These are phyloP conservation scores for Myochromella boudieri DNA, from an alignment of 768 basidiomycete genomes.

Conservation along the genomic window DNA sequence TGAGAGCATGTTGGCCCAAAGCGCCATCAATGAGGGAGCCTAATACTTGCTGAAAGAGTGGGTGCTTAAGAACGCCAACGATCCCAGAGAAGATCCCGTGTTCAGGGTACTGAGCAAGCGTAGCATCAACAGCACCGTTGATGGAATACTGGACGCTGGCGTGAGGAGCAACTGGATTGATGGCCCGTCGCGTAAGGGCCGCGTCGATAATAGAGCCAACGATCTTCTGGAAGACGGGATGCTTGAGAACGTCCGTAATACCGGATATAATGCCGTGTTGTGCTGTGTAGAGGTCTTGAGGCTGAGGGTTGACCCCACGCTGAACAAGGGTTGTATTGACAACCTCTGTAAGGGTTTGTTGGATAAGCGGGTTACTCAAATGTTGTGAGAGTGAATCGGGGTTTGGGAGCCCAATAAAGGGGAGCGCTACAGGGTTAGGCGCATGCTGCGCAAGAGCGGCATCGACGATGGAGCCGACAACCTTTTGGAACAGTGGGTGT, in stretches of 20 bases:
- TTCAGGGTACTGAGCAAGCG: not conserved
- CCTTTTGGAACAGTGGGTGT: not conserved
- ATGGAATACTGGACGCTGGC: no score
- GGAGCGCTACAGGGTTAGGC: no score
- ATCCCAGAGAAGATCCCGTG: not conserved
- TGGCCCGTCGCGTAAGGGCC: not conserved
- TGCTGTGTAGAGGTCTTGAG: not conserved
- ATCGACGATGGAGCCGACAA: not conserved
- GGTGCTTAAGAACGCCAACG: not conserved
- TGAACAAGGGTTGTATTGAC: not conserved
- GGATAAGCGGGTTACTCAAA: not conserved
- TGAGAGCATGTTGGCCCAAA: not conserved
- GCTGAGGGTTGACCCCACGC: not conserved
- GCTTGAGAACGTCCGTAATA: not conserved
- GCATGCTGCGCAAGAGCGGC: no score
- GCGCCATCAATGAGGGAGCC: not conserved
- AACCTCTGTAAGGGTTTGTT: not conserved
- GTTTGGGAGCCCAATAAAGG: not conserved
- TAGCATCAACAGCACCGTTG: not conserved
- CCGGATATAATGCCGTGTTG: slow-evolving; percentile 5
- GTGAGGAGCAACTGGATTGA: not conserved
- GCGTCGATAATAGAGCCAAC: not conserved
- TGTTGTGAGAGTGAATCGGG: not conserved
- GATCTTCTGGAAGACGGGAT: not conserved
- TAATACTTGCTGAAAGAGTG: not conserved